Percentiles rank a stretch among this genome's conserved stretches.
Conservation (phyloP, 176 grass and related monocot species). For the Rhynchospora breviuscula region DNA sequence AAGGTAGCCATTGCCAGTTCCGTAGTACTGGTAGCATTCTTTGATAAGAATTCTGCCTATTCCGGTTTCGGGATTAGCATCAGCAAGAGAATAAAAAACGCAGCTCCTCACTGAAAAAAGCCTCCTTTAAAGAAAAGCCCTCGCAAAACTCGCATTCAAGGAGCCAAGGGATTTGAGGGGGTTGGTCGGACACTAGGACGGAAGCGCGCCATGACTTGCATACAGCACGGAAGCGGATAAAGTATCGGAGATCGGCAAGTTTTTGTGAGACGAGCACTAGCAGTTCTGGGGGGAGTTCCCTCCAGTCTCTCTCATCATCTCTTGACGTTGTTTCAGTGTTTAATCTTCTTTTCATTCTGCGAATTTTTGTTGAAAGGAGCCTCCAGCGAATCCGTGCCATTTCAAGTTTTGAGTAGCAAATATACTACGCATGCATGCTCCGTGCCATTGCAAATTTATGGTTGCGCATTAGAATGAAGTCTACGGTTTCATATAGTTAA, state of each 20-base stretch:
- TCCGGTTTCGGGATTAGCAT: background rate
- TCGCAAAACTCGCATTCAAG: background rate
- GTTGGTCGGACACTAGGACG: background rate
- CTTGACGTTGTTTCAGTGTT: too few relatives aligned
- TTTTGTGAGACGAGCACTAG: background rate
- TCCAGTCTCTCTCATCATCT: background rate
- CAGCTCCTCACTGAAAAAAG: background rate
- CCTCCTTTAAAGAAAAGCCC: background rate
- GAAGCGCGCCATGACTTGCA: background rate
- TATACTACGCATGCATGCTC: too few relatives aligned
- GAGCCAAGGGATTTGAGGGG: background rate
- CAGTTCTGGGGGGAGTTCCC: background rate
- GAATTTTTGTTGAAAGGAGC: too few relatives aligned
- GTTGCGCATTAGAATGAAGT: too few relatives aligned
- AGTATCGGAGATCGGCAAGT: background rate
- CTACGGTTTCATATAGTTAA: too few relatives aligned
- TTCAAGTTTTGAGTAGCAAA: too few relatives aligned
- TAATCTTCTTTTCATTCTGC: too few relatives aligned
- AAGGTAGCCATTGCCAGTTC: background rate
- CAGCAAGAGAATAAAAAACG: background rate
- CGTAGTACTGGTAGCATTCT: background rate
- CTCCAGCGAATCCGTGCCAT: too few relatives aligned
- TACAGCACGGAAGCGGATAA: background rate
- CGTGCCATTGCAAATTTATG: too few relatives aligned
- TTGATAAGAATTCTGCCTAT: background rate